Percentiles rank a stretch among this genome's conserved stretches.
phyloP scores from a whole-genome alignment of 2,329 filamentous ascomycete genomes.

The Ceratocystis destructans region DNA sequence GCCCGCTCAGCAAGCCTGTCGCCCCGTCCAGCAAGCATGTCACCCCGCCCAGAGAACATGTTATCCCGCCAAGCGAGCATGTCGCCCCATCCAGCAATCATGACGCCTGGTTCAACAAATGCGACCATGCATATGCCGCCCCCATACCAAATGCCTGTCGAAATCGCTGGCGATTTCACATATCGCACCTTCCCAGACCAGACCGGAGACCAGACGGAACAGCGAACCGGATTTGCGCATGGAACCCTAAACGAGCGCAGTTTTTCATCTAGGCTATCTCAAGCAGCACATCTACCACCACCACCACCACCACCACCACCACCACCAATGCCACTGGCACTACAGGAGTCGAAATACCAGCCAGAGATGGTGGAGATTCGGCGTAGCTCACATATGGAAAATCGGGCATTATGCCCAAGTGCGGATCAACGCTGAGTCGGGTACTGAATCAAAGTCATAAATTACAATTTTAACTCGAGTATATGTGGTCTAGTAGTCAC shows the following conservation, averaged over 20 bases:
- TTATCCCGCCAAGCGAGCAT: neutral
- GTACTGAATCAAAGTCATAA: neutral
- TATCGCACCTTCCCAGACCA: neutral
- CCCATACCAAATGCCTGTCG: neutral
- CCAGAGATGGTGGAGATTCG: neutral
- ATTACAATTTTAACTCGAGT: too few relatives aligned
- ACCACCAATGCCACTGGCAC: neutral
- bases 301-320: too few relatives aligned
- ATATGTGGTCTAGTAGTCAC: too few relatives aligned
- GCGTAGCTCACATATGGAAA: neutral
- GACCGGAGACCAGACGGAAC: neutral
- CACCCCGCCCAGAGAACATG: neutral
- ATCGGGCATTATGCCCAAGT: neutral
- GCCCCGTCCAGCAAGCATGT: neutral
- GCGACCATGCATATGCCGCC: neutral
- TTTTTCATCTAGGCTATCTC: neutral
- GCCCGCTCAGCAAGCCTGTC: neutral
- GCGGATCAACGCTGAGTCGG: neutral
- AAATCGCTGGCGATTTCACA: constrained; percentile 2
- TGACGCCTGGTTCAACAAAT: too few relatives aligned
- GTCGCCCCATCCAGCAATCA: neutral
- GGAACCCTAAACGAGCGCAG: neutral
- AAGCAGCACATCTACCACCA: neutral
- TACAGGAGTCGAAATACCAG: neutral
- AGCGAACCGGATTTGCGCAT: neutral